These are phyloP conservation scores for Lyophyllum atratum DNA, from an alignment of 768 basidiomycete species.

Conservation along the genomic window DNA sequence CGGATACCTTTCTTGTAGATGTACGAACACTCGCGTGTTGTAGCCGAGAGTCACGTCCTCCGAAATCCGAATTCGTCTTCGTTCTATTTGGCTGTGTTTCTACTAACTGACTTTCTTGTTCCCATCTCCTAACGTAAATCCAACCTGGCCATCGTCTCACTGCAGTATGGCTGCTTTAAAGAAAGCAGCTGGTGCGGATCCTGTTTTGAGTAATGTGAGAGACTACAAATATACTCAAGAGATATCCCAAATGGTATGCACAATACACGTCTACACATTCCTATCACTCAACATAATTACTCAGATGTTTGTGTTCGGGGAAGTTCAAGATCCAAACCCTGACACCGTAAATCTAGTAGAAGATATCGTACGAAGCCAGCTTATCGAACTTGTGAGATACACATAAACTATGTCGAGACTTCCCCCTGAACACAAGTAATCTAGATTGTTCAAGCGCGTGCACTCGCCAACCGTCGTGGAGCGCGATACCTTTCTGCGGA, in stretches of 20 bases:
- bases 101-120: too few relatives aligned
- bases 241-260: slow-evolving; percentile 87
- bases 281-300: background rate
- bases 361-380: slow-evolving; percentile 87
- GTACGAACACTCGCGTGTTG: too few relatives aligned
- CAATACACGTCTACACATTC: background rate
- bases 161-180: slow-evolving; percentile 13
- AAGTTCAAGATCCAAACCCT: slow-evolving; percentile 85
- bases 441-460: slow-evolving; percentile 89
- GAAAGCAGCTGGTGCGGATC: slow-evolving; percentile 15
- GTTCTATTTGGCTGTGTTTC: too few relatives aligned
- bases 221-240: slow-evolving; percentile 92
- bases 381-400: slow-evolving; percentile 79
- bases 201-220: slow-evolving; percentile 23
- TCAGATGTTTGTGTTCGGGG: slow-evolving; percentile 97
- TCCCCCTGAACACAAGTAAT: background rate
- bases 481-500: slow-evolving; percentile 88
- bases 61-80: too few relatives aligned
- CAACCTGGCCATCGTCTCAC: too few relatives aligned
- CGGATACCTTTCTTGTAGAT: too few relatives aligned
- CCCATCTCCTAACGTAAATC: too few relatives aligned
- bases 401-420: background rate
- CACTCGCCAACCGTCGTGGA: slow-evolving; percentile 77
- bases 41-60: too few relatives aligned
- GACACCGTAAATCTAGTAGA: slow-evolving; percentile 95